These are phyloP conservation scores for Xylaria arbuscula DNA, from an alignment of 2,329 filamentous ascomycete genomes.

Conservation along the genomic window DNA sequence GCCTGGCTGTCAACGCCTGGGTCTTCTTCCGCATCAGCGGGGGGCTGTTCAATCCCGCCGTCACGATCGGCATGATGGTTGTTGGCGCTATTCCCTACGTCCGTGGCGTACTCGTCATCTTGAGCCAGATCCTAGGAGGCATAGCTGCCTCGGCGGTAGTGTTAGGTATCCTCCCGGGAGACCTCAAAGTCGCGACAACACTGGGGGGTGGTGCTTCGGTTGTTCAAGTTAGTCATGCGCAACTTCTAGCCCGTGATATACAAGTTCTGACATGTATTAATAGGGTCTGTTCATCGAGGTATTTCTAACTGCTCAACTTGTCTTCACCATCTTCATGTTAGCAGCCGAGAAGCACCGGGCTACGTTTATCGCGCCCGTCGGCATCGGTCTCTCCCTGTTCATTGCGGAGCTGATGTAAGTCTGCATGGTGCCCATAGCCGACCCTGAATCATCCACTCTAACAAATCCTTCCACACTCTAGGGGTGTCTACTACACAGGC, in stretches of 20 bases:
- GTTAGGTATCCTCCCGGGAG: slow-evolving; percentile 59
- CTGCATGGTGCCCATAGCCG: background rate
- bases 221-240: slow-evolving; percentile 48
- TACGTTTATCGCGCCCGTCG: slow-evolving; percentile 70
- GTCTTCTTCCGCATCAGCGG: slow-evolving; percentile 57
- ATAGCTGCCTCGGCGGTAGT: slow-evolving; percentile 63
- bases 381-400: slow-evolving; percentile 71
- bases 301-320: slow-evolving; percentile 64
- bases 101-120: slow-evolving; percentile 57
- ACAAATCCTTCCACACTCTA: slow-evolving; percentile 22
- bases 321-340: slow-evolving; percentile 68
- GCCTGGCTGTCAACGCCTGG: slow-evolving; percentile 56
- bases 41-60: slow-evolving; percentile 49
- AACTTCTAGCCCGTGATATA: too few species aligned
- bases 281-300: slow-evolving; percentile 48
- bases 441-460: slow-evolving; percentile 4
- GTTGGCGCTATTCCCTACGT: slow-evolving; percentile 54
- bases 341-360: slow-evolving; percentile 71
- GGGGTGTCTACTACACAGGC: slow-evolving; percentile 51
- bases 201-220: slow-evolving; percentile 57
- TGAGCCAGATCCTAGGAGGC: slow-evolving; percentile 60
- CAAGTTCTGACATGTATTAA: background rate
- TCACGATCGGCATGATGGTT: slow-evolving; percentile 61
- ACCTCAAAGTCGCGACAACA: slow-evolving; percentile 59
- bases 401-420: slow-evolving; percentile 54